A percentile compares a stretch with the other conserved stretches of the same genome.
Conservation (phyloP, 352 stramenopile species). For the Aphanomyces stellatus region DNA sequence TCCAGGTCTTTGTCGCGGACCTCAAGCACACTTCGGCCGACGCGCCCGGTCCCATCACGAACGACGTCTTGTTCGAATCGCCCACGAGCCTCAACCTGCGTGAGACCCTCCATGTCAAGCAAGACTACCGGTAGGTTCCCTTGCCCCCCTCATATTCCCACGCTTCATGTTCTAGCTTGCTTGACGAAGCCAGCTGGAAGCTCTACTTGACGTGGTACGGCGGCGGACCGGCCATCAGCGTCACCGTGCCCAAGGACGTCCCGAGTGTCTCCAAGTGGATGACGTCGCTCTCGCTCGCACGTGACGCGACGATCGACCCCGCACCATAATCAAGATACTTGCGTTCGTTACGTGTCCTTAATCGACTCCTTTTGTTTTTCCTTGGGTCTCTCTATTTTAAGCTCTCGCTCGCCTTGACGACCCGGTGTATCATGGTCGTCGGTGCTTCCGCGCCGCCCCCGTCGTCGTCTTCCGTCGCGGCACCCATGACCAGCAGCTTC, state of each 20-base stretch:
- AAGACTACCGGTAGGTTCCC: neutral
- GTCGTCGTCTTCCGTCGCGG: neutral
- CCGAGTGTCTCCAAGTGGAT: neutral
- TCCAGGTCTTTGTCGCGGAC: conserved; percentile 15
- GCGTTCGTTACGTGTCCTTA: no score
- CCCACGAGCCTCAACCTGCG: neutral
- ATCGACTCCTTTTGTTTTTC: no score
- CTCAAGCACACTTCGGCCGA: neutral
- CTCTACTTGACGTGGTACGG: conserved; percentile 15
- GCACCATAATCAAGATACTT: no score
- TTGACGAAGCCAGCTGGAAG: conserved; percentile 8
- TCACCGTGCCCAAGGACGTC: neutral
- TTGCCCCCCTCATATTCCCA: neutral
- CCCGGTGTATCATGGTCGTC: no score
- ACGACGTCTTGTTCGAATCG: conserved; percentile 2
- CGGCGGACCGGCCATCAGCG: conserved; percentile 2
- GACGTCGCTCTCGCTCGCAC: neutral
- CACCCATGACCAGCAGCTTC: no score
- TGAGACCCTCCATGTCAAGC: neutral
- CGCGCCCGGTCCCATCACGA: neutral
- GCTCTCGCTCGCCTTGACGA: no score
- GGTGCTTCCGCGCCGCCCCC: neutral
- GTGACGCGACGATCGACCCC: neutral
- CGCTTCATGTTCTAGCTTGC: conserved; percentile 6
- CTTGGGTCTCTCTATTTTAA: no score